Evolutionary conservation across 2,329 filamentous ascomycete genomes (phyloP).

Genomic region (Fusarium sp.): DNA sequence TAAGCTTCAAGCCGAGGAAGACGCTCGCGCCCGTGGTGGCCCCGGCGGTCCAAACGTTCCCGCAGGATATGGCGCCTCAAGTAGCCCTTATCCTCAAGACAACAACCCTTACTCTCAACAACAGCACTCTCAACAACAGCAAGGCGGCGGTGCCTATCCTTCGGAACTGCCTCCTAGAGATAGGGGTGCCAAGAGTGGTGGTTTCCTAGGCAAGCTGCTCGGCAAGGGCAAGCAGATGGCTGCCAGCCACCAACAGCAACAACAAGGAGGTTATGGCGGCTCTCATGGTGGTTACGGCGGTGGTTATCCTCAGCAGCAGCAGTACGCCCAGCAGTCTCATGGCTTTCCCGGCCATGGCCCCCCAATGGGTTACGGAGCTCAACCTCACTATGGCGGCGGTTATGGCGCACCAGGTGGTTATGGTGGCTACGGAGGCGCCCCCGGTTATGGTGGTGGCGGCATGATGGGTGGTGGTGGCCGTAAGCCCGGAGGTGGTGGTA

Average conservation of each 20-base stretch:
- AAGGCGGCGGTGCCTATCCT: constrained; percentile 49
- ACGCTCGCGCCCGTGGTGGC: constrained; percentile 66
- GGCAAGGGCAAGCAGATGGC: constrained; percentile 59
- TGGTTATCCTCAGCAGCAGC: constrained; percentile 50
- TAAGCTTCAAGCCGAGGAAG: constrained; percentile 85
- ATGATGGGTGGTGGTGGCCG: constrained; percentile 45
- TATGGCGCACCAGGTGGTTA: constrained; percentile 34
- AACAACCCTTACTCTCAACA: constrained; percentile 47
- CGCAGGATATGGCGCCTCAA: constrained; percentile 50
- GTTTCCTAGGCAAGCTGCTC: constrained; percentile 66
- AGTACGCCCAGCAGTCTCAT: constrained; percentile 44
- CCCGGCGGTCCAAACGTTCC: constrained; percentile 50
- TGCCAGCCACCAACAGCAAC: constrained; percentile 46
- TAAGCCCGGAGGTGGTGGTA: constrained; percentile 57
- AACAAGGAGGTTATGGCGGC: constrained; percentile 32
- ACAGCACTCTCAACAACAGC: constrained; percentile 48
- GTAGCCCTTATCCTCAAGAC: constrained; percentile 48
- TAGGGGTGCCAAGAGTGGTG: constrained; percentile 56
- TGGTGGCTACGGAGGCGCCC: constrained; percentile 52
- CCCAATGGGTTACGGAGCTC: constrained; percentile 46
- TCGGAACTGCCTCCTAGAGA: constrained; percentile 59
- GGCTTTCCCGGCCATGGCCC: constrained; percentile 46
- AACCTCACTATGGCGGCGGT: constrained; percentile 45
- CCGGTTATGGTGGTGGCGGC: constrained; percentile 48
- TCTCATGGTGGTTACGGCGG: constrained; percentile 35